Evolutionary conservation across 2,329 filamentous ascomycete species (phyloP).

Genomic region (Tolypocladium capitatum): DNA sequence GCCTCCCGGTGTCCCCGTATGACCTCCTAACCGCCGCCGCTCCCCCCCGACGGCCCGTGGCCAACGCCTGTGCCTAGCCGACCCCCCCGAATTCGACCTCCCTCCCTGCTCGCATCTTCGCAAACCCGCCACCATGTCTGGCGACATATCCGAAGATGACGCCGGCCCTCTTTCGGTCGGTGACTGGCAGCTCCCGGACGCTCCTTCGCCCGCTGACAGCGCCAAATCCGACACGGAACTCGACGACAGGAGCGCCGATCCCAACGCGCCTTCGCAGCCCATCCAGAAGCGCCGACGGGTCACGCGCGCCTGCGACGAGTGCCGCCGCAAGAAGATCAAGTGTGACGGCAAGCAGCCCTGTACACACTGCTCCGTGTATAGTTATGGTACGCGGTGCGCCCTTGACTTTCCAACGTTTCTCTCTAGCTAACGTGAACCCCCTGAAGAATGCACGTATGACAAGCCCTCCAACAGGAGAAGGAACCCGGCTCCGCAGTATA

Average conservation of each 20-base stretch:
- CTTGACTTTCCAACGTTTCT: neutral
- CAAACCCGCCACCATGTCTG: conserved; percentile 14
- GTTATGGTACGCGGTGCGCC: conserved; percentile 59
- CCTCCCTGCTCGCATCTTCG: conserved; percentile 2
- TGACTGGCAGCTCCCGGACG: conserved; percentile 22
- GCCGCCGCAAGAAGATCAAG: conserved; percentile 76
- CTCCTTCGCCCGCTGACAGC: conserved; percentile 28
- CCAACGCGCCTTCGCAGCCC: conserved; percentile 34
- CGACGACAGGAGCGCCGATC: conserved; percentile 20
- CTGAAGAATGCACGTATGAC: conserved; percentile 83
- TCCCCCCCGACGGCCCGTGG: conserved; percentile 2
- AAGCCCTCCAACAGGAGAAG: conserved; percentile 84
- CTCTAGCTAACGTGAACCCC: neutral
- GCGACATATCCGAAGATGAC: conserved; percentile 31
- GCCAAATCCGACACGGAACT: conserved; percentile 27
- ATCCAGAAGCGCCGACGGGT: conserved; percentile 67
- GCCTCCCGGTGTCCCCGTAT: conserved; percentile 3
- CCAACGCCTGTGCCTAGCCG: conserved; percentile 1
- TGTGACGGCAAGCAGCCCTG: conserved; percentile 79
- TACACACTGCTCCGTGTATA: conserved; percentile 96
- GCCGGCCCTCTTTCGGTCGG: conserved; percentile 20
- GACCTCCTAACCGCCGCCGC: conserved; percentile 1
- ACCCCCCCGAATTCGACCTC: neutral
- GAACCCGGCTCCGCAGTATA: conserved; percentile 85
- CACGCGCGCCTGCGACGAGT: conserved; percentile 71